These are phyloP conservation scores for Ceratocystis cubensis DNA, from an alignment of 2,329 filamentous ascomycete genomes.

Conservation along the genomic window DNA sequence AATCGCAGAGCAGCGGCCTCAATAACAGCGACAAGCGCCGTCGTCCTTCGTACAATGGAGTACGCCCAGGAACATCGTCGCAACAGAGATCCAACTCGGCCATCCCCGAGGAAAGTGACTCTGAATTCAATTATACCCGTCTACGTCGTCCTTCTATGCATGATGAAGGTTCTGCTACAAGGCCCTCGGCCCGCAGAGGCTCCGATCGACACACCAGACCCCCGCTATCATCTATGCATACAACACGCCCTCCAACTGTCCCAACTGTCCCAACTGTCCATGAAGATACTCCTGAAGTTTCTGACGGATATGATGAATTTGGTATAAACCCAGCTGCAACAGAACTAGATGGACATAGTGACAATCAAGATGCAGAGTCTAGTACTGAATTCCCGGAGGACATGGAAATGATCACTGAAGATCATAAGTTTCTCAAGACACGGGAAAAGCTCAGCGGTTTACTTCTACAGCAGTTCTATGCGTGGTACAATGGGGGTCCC, in stretches of 20 bases:
- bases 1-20: not conserved
- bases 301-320: constrained; percentile 7
- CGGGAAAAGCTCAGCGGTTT: not conserved
- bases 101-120: constrained; percentile 12
- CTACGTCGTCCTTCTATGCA: not conserved
- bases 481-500: not conserved
- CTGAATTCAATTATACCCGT: not conserved
- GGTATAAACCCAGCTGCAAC: constrained; percentile 1
- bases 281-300: not conserved
- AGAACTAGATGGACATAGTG: constrained; percentile 11
- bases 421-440: constrained; percentile 9
- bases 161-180: constrained; percentile 1
- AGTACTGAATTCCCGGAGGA: constrained; percentile 12
- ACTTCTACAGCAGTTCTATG: not conserved
- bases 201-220: not conserved
- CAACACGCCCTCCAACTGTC: not conserved
- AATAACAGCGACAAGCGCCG: constrained; percentile 13
- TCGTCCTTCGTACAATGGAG: constrained; percentile 8
- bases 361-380: not conserved
- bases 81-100: constrained; percentile 14
- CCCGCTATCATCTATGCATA: not conserved
- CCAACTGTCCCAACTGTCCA: constrained; percentile 7
- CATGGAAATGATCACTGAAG: constrained; percentile 5
- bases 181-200: constrained; percentile 1
- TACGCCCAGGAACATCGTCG: constrained; percentile 10